Base-by-base conservation (phyloP, 352 stramenopile genomes). In the Pythium apleroticum region DNA sequence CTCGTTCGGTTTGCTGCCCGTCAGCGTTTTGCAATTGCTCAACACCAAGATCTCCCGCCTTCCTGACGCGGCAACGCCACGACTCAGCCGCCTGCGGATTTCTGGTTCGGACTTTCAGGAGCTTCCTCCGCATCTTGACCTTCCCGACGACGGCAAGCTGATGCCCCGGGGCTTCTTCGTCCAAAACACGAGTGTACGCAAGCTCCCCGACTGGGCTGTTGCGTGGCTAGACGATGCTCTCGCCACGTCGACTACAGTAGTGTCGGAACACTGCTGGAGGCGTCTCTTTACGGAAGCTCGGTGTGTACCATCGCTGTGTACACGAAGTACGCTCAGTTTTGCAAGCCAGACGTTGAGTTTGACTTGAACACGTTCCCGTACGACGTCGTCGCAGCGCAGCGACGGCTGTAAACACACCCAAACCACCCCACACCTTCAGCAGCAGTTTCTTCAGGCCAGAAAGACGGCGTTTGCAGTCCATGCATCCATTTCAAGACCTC, bases 291-390 rank as follows among this genome's bases (percentile, higher is more conserved):
- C 25, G 37, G 35, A 41, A 41, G 35, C 17, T 19, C 35, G 17
- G 43, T 19, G 10, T 52, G 55, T 8, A 37, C 20, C 9, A 37
- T n/a, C n/a, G n/a, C n/a, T n/a, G n/a, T n/a, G 2, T 48, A 62
- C 41, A 11, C 43, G 33, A 43, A 41, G 24, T 53, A 43, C 41
- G 17, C 56, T 14, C 37, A 27, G 24, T 53, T 62, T 43, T 62
- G 56, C 25, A 22, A 28, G 25, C 24, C 56, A 7, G 41, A 41
- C 27, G 7, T 20, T 9, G 41, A 5, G 11, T 62, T 54, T 15
- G 56, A 54, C 25, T 27, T 62, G 17, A 43, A 62, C 39, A 27
- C 19, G 22, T 43, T 41, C 27, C 56, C 37, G 24, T 52, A 37
- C 20, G 11, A 53, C 27, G 15, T 54, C 19, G 28, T 54, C 39